Percentiles rank a stretch among this genome's conserved stretches.
These are phyloP conservation scores for Sicyos edulis DNA, from an alignment of 306 rosid species.

Conservation along the genomic window DNA sequence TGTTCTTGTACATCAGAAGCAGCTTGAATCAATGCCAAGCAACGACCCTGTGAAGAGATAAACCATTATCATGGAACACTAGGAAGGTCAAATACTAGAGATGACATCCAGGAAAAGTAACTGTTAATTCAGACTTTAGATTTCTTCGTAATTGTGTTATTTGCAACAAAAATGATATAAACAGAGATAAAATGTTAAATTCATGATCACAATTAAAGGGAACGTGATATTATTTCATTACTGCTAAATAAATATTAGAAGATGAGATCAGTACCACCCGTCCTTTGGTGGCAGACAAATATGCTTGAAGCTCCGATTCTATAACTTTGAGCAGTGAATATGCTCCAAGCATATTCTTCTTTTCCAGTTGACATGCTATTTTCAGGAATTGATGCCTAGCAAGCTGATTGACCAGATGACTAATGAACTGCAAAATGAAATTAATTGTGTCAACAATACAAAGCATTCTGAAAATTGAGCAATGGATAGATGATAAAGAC, in stretches of 20 bases:
- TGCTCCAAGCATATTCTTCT: conserved; percentile 92
- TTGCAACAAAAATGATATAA: neutral
- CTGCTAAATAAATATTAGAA: conserved; percentile 21
- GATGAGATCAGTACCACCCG: conserved; percentile 62
- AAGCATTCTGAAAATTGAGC: neutral
- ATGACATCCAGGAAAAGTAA: neutral
- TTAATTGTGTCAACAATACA: conserved; percentile 11
- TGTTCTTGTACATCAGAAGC: conserved; percentile 91
- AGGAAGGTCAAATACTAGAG: neutral
- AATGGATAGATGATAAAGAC: neutral
- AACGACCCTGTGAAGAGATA: conserved; percentile 53
- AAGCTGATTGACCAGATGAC: conserved; percentile 89
- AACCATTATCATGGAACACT: conserved; percentile 14
- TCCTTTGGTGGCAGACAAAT: conserved; percentile 77
- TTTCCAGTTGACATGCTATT: conserved; percentile 91
- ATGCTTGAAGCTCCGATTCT: conserved; percentile 87
- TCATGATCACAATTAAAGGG: neutral
- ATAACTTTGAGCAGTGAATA: conserved; percentile 81
- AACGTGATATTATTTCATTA: neutral
- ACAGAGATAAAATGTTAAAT: neutral
- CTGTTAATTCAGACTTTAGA: neutral
- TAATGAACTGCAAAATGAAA: conserved; percentile 71
- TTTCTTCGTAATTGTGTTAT: neutral
- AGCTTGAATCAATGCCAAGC: conserved; percentile 84
- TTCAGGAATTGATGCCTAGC: conserved; percentile 88